phyloP scores from a whole-genome alignment of 179 eudicot species.

The Nepenthes alata region DNA sequence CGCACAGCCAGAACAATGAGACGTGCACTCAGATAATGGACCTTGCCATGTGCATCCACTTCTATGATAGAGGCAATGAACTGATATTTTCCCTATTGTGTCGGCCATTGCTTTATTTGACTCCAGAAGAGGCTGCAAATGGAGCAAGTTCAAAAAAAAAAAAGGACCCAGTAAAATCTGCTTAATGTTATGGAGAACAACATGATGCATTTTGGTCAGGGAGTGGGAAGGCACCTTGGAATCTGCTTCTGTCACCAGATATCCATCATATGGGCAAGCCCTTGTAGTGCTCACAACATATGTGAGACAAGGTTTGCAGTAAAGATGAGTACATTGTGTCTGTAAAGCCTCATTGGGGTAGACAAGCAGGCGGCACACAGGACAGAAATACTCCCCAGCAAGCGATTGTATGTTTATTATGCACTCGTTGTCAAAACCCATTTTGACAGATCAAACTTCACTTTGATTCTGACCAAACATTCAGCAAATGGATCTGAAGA shows the following conservation, averaged over 20 bases:
- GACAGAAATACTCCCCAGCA: slow-evolving; percentile 88
- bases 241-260: slow-evolving; percentile 76
- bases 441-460: slow-evolving; percentile 4
- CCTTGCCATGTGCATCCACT: slow-evolving; percentile 99
- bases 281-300: slow-evolving; percentile 60
- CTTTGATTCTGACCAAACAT: background rate
- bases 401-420: slow-evolving; percentile 64
- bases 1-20: slow-evolving; percentile 66
- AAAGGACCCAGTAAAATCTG: background rate
- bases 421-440: slow-evolving; percentile 97
- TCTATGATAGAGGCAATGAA: slow-evolving; percentile 70
- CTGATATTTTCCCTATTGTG: slow-evolving; percentile 64
- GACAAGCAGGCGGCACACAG: slow-evolving; percentile 83
- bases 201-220: background rate
- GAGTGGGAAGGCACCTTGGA: slow-evolving; percentile 45
- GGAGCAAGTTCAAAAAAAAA: slow-evolving; percentile 7
- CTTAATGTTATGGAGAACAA: background rate
- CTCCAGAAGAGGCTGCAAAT: slow-evolving; percentile 66
- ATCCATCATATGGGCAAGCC: slow-evolving; percentile 95
- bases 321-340: slow-evolving; percentile 79
- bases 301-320: slow-evolving; percentile 77
- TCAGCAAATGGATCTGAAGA: background rate
- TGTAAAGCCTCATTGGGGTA: slow-evolving; percentile 88
- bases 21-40: slow-evolving; percentile 48
- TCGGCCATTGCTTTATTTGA: slow-evolving; percentile 63